Base-by-base conservation (phyloP, 2,329 filamentous ascomycete species). In the Zymoseptoria passerinii region DNA sequence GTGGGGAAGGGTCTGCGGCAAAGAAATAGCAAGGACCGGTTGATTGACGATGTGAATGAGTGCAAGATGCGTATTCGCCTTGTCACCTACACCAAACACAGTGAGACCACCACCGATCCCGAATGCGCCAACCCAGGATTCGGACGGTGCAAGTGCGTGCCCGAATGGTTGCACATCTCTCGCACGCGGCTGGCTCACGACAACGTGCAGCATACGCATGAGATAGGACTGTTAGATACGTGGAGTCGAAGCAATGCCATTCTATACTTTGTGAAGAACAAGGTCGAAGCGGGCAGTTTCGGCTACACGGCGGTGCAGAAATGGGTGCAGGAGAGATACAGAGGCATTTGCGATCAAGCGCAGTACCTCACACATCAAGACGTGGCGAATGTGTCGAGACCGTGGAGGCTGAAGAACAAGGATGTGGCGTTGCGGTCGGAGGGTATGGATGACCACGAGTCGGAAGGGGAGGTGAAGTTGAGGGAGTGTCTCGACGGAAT, bases 141-240 rank as follows among this genome's bases (percentile, higher is more conserved):
- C 19, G 52, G 58, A n/a, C 53, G 52, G 27, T 68, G 66, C 53
- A 58, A 60, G 40, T 66, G 66, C 35, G 50, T 68, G 8, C 61
- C 66, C 2, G 66, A 68, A 53, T 68, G 66, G 65, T 52, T 63
- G 20, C 56, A 64, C 48, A 55, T 66, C 35, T 20, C 58, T 48
- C 50, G 59, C 9, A 60, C 61, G 13, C 27, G 28, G 18, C 44
- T 23, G 29, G 19, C 6, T 23, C 54, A 61, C 27, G 35, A 16
- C 13, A 52, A 60, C 28, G 28, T 50, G 6, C 49, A 60, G 29
- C 63, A 65, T 29, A 61, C 61, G 8, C 66, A 67, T 50, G 61
- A 63, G 13, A 54, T 65, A 4, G 61, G 58, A 3, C 51, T 63
- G 48, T 56, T 65, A 18, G 66, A 68, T 50, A 54, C 52, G 13